Evolutionary conservation across 805 yeast species (phyloP).

Genomic region (Saccharomyces paradoxus): DNA sequence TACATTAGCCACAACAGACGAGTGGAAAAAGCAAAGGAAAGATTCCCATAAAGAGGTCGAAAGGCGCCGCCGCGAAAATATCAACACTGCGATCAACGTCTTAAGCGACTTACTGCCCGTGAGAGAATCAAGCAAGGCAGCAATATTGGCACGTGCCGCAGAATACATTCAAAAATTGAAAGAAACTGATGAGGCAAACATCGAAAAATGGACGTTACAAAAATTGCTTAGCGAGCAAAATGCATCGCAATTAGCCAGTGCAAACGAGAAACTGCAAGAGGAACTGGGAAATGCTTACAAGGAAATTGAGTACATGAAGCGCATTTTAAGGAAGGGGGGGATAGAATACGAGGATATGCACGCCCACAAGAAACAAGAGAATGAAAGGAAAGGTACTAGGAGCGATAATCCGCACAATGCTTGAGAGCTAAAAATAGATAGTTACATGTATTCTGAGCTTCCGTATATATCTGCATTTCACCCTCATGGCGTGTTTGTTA

Average conservation of each 20-base stretch:
- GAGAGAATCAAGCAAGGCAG: slow-evolving; percentile 76
- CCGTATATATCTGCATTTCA: not conserved
- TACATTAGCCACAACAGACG: slow-evolving; percentile 25
- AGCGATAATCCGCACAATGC: not conserved
- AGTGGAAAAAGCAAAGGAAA: slow-evolving; percentile 47
- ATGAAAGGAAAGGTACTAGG: not conserved
- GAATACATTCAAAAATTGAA: slow-evolving; percentile 84
- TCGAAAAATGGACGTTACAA: slow-evolving; percentile 93
- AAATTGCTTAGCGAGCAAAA: slow-evolving; percentile 89
- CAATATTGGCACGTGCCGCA: slow-evolving; percentile 77
- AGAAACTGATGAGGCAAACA: slow-evolving; percentile 80
- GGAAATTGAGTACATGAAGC: slow-evolving; percentile 80
- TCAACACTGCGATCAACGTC: slow-evolving; percentile 78
- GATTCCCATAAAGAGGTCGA: slow-evolving; percentile 95
- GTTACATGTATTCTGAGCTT: not conserved
- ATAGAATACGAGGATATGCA: slow-evolving; percentile 3
- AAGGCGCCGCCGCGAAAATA: slow-evolving; percentile 81
- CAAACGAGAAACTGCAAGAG: slow-evolving; percentile 78
- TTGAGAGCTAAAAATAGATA: not conserved
- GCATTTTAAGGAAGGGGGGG: slow-evolving; percentile 24
- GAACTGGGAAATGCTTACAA: slow-evolving; percentile 89
- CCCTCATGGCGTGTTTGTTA: not conserved
- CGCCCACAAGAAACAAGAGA: not conserved
- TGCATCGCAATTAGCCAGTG: slow-evolving; percentile 70
- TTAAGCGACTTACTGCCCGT: slow-evolving; percentile 73